Conservation (phyloP, 164 flowering plant genomes). For the Dillenia turbinata region DNA sequence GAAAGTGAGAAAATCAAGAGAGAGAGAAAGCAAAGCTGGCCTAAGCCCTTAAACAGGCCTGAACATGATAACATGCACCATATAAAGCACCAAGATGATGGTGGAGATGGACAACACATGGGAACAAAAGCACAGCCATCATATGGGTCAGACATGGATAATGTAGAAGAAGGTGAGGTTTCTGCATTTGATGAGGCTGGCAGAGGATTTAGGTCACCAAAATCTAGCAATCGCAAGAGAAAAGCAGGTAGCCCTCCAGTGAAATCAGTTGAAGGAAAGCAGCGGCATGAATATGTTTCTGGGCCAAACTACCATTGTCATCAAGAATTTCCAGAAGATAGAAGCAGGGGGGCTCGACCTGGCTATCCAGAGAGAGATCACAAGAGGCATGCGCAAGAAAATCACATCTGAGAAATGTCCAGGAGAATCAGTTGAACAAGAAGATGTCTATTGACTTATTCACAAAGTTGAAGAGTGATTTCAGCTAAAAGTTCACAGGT, state of each 20-base stretch:
- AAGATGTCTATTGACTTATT: too few relatives aligned
- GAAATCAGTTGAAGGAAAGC: slow-evolving; percentile 28
- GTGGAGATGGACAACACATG: slow-evolving; percentile 11
- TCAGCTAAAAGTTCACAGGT: too few relatives aligned
- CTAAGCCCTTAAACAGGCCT: slow-evolving; percentile 16
- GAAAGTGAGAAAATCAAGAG: slow-evolving; percentile 54
- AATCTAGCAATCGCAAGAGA: slow-evolving; percentile 35
- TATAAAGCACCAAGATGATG: slow-evolving; percentile 11
- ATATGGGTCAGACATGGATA: slow-evolving; percentile 19
- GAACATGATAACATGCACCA: slow-evolving; percentile 19
- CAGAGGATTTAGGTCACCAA: slow-evolving; percentile 36
- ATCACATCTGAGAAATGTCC: slow-evolving; percentile 24
- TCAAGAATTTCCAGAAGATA: slow-evolving; percentile 26
- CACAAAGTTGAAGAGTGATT: too few relatives aligned
- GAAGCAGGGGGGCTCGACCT: slow-evolving; percentile 19
- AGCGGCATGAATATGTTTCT: slow-evolving; percentile 18
- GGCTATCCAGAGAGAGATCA: slow-evolving; percentile 40
- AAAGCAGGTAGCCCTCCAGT: slow-evolving; percentile 37
- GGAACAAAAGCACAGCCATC: slow-evolving; percentile 11
- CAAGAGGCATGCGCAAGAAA: slow-evolving; percentile 40
- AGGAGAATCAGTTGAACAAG: too few relatives aligned
- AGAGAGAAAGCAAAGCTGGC: slow-evolving; percentile 54
- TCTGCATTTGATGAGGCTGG: slow-evolving; percentile 25
- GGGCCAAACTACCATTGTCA: slow-evolving; percentile 15
- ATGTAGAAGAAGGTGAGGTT: slow-evolving; percentile 59